phyloP scores from a whole-genome alignment of 805 yeast genomes.

The Ogataea parapolymorpha region DNA sequence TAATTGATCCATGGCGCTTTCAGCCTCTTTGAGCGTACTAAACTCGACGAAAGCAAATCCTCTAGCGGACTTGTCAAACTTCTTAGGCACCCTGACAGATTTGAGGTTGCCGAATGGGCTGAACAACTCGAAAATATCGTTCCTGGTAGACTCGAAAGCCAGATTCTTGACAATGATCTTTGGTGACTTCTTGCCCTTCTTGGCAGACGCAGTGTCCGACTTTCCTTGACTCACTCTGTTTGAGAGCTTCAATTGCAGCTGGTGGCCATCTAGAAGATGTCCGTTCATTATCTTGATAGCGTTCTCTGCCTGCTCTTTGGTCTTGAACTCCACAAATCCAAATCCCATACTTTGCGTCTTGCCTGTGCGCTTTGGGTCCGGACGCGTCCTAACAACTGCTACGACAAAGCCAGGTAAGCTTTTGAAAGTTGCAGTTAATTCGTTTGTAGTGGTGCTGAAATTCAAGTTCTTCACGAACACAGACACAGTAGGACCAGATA shows the following conservation, averaged over 20 bases:
- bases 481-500: slow-evolving; percentile 74
- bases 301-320: slow-evolving; percentile 70
- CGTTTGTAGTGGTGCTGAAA: slow-evolving; percentile 66
- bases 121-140: slow-evolving; percentile 88
- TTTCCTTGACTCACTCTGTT: slow-evolving; percentile 59
- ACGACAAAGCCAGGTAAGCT: slow-evolving; percentile 74
- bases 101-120: slow-evolving; percentile 93
- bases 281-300: slow-evolving; percentile 78
- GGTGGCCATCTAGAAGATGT: slow-evolving; percentile 81
- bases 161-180: slow-evolving; percentile 93
- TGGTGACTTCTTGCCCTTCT: slow-evolving; percentile 45
- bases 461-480: slow-evolving; percentile 90
- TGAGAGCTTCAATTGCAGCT: slow-evolving; percentile 82
- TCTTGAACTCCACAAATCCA: slow-evolving; percentile 89
- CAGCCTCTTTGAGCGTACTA: slow-evolving; percentile 83
- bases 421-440: slow-evolving; percentile 59
- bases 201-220: slow-evolving; percentile 25
- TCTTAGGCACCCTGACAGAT: slow-evolving; percentile 93
- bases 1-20: slow-evolving; percentile 86
- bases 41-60: slow-evolving; percentile 98
- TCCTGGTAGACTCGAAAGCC: slow-evolving; percentile 93
- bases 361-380: slow-evolving; percentile 72
- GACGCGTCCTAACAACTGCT: slow-evolving; percentile 82
- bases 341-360: slow-evolving; percentile 90
- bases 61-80: slow-evolving; percentile 90